Evolutionary conservation across 768 basidiomycete species (phyloP), one percentile per base, ranked within the genome.

Genomic region (Leucocoprinus leucothites): DNA sequence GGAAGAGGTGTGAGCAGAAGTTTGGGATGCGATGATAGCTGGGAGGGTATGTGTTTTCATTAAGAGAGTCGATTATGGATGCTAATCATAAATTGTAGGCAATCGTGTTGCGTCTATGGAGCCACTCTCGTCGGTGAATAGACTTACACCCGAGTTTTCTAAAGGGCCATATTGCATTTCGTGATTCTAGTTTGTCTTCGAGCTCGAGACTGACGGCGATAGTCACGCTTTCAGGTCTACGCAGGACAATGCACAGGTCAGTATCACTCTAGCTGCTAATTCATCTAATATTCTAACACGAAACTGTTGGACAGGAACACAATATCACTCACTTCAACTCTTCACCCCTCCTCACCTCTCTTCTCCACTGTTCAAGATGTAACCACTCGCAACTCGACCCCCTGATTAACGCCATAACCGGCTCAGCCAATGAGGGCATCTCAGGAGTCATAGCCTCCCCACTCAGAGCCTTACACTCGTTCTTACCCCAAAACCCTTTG

Each of bases 401-500:
- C 77, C 16, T 56, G 67, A 7, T 90, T 13, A 87, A 89, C 55
- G 83, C 82, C 0, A 82, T 94, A 35, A 82, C 89, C 0, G 91
- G 84, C 18, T 87, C 88, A 0, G 94, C 94, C 14, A 76, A 91
- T 58, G 87, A 80, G 46, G 93, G 92, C 41, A 89, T 92, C 48
- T 85, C 80, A 4, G 94, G 91, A 21, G 93, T 96, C 51, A 88
- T 95, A 47, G 94, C 95, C 65, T 84, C 91, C 0, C 91, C 90
- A 2, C 93, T 95, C 69, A 89, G 91, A 16, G 89, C 93, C 59
- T 75, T 97, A 14, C 81, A 90, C 16, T 85, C 91, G 3, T 74
- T 94, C 42, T 76, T 95, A 50, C 92, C 81, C 0, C 74, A 74
- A 9, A 38, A 50, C n/a, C n/a, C n/a, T n/a, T n/a, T n/a, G n/a